phyloP scores from a whole-genome alignment of 805 yeast species.

The Naumovozyma baii region DNA sequence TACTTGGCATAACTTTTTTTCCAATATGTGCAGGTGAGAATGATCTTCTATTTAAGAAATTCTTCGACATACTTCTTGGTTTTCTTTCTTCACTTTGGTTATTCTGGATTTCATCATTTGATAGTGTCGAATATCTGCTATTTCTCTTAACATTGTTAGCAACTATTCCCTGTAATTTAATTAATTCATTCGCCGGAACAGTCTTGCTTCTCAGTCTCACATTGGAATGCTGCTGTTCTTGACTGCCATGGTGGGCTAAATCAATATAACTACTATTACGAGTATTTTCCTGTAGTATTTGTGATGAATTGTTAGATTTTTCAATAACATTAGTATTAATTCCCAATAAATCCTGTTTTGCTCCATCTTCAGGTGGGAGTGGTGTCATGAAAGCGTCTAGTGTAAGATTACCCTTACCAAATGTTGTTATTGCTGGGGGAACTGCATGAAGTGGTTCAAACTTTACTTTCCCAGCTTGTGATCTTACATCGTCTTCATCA shows the following conservation, averaged over 20 bases:
- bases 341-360: neutral
- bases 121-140: conserved; percentile 9
- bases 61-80: conserved; percentile 21
- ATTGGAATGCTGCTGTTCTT: conserved; percentile 2
- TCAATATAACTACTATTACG: conserved; percentile 12
- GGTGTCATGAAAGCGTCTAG: conserved; percentile 28
- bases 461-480: conserved; percentile 13
- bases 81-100: conserved; percentile 12
- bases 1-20: conserved; percentile 16
- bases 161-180: neutral
- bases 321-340: neutral
- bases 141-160: conserved; percentile 8
- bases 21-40: conserved; percentile 22
- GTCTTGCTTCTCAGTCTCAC: conserved; percentile 19
- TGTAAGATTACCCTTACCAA: conserved; percentile 47
- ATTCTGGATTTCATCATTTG: conserved; percentile 8
- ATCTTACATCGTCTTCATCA: neutral
- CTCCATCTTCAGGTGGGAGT: conserved; percentile 1
- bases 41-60: conserved; percentile 22
- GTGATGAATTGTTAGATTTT: neutral
- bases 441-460: conserved; percentile 30
- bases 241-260: conserved; percentile 4
- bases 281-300: neutral
- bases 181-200: conserved; percentile 11
- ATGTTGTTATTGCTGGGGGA: conserved; percentile 37